These are phyloP conservation scores for Eucalyptus erythrocorys DNA, from an alignment of 345 rosid genomes.

Conservation along the genomic window DNA sequence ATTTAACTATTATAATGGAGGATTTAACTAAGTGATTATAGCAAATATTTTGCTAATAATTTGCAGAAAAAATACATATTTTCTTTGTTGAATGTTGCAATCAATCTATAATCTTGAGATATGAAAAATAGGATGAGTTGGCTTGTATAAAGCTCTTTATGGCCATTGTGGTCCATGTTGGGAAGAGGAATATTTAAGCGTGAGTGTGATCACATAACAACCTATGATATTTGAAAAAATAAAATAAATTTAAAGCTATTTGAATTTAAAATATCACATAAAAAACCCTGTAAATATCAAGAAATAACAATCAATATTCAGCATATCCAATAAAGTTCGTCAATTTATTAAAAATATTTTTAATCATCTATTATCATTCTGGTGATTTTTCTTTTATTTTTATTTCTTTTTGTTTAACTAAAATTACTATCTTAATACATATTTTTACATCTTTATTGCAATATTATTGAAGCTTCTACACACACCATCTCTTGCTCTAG, in stretches of 20 bases:
- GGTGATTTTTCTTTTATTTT: neutral
- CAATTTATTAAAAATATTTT: neutral
- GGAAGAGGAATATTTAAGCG: neutral
- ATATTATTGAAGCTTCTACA: neutral
- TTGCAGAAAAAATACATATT: neutral
- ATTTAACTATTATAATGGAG: neutral
- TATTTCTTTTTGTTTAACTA: neutral
- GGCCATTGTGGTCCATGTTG: neutral
- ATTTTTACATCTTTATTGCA: neutral
- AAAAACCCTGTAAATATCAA: neutral
- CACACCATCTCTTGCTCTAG: neutral
- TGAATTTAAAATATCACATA: neutral
- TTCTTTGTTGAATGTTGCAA: neutral
- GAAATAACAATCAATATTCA: neutral
- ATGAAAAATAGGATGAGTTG: neutral
- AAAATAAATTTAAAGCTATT: neutral
- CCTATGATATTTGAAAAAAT: neutral
- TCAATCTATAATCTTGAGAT: neutral
- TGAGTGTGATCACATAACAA: neutral
- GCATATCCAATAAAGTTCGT: neutral
- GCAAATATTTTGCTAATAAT: neutral
- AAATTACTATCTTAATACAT: neutral
- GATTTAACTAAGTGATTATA: neutral
- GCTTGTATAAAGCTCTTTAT: neutral
- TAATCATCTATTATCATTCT: neutral